A percentile compares a stretch with the other conserved stretches of the same genome.
Conservation (phyloP, 768 basidiomycete genomes). For the Crepidotus variabilis region DNA sequence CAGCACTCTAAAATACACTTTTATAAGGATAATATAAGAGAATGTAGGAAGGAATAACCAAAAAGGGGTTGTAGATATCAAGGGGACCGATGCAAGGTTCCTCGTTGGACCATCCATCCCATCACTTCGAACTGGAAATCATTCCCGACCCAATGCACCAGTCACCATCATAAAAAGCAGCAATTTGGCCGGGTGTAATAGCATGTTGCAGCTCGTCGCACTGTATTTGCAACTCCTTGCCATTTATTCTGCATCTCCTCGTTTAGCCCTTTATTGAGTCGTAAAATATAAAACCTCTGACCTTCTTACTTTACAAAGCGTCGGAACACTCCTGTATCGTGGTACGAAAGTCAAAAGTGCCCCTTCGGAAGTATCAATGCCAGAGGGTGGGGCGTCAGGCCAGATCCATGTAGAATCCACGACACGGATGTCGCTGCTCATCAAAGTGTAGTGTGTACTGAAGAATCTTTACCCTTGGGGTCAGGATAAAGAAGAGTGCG, state of each 20-base stretch:
- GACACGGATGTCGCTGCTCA: slow-evolving; percentile 33
- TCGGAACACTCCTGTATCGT: slow-evolving; percentile 63
- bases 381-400: slow-evolving; percentile 50
- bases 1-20: too few relatives aligned
- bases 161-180: slow-evolving; percentile 64
- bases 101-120: too few relatives aligned
- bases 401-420: slow-evolving; percentile 76
- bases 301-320: slow-evolving; percentile 51
- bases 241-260: slow-evolving; percentile 6
- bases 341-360: slow-evolving; percentile 53
- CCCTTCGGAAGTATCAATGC: slow-evolving; percentile 38
- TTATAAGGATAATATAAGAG: too few relatives aligned
- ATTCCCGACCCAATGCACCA: slow-evolving; percentile 85
- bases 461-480: neutral
- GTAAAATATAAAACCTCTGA: slow-evolving; percentile 21
- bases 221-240: slow-evolving; percentile 34
- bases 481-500: neutral
- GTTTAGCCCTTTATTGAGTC: neutral
- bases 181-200: slow-evolving; percentile 79
- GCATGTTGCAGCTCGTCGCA: slow-evolving; percentile 62
- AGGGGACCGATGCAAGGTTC: too few relatives aligned
- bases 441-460: slow-evolving; percentile 63
- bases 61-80: too few relatives aligned
- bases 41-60: too few relatives aligned
- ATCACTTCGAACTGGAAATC: slow-evolving; percentile 33